Evolutionary conservation across 1,284 basidiomycete species (phyloP), one percentile per base, ranked within the genome.

Genomic region (Ceratobasidium sp.): DNA sequence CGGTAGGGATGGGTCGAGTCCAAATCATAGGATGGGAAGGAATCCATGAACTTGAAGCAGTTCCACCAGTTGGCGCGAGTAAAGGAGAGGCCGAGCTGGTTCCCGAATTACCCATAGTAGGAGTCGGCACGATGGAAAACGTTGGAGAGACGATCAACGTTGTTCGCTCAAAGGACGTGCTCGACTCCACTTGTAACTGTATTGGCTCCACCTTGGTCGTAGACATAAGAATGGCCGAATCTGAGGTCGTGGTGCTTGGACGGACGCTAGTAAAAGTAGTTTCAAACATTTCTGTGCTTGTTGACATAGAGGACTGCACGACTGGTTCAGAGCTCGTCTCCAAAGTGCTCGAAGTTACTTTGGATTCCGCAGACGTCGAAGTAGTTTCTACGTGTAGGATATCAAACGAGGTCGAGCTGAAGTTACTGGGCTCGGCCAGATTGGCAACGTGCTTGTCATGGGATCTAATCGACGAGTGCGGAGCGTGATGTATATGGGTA

Each of bases 321-420:
- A 2, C 21, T 12, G 43, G 48, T 18, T 45, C 43, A 4, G 32
- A 34, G 18, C 30, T 32, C 8, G 30, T 21, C 28, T 21, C 43
- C 23, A 28, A 32, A 12, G 39, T 45, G 30, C 34, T 23, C 21
- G 50, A 43, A 34, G 52, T 18, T 23, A 26, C 6, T 30, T 21
- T 55, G 36, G 52, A 30, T 16, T 57, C 53, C 28, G 26, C 34
- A 5, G 12, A 41, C 21, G 55, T 12, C 12, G 18, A 3, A 21
- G 18, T 26, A 18, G 53, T 26, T 39, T 70, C 53, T 21, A 70
- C 65, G 21, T 55, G 57, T 9, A 70, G 53, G 30, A 70, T 70
- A 34, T 70, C 65, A 36, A 70, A 70, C 10, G 65, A 70, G 30
- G 39, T 36, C 9, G 62, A 52, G 46, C 34, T 48, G 48, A 32